A percentile compares a stretch with the other conserved stretches of the same genome.
Evolutionary conservation across 2,329 filamentous ascomycete genomes (phyloP).

Genomic region (Colletotrichum sp.): DNA sequence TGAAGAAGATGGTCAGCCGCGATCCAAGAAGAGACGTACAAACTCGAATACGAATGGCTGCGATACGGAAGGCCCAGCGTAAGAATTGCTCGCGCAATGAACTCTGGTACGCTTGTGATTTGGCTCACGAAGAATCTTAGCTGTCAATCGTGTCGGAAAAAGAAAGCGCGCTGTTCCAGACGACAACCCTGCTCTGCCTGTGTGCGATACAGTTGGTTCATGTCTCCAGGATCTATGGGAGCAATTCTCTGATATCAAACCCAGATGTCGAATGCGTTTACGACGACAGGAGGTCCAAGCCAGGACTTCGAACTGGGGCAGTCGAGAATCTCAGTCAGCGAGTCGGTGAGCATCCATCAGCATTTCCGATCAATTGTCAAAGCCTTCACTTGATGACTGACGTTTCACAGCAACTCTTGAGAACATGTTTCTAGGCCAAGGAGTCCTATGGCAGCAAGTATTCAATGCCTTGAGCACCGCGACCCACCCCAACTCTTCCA

Average conservation of each 20-base stretch:
- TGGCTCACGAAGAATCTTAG: not conserved
- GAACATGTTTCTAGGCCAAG: constrained; percentile 43
- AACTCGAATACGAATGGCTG: not conserved
- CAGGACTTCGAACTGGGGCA: constrained; percentile 37
- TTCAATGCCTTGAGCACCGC: constrained; percentile 22
- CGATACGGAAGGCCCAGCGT: not conserved
- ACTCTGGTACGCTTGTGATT: not conserved
- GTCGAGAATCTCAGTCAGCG: constrained; percentile 38
- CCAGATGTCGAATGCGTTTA: constrained; percentile 35
- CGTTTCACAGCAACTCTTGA: constrained; percentile 29
- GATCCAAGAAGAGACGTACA: not conserved
- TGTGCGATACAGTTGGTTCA: constrained; percentile 31
- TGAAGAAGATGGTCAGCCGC: not conserved
- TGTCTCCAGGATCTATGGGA: no score
- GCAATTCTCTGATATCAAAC: not conserved
- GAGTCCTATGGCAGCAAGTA: constrained; percentile 39
- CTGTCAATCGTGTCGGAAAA: constrained; percentile 48
- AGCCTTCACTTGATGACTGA: constrained; percentile 22
- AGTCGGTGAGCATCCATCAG: not conserved
- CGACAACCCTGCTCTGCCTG: constrained; percentile 48
- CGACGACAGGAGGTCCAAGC: constrained; percentile 35
- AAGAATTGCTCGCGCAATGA: not conserved
- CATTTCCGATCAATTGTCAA: not conserved
- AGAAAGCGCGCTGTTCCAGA: constrained; percentile 49
- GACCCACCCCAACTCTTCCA: not conserved